Evolutionary conservation across 2,329 filamentous ascomycete genomes (phyloP).

Genomic region (Acrocalymma vagum): DNA sequence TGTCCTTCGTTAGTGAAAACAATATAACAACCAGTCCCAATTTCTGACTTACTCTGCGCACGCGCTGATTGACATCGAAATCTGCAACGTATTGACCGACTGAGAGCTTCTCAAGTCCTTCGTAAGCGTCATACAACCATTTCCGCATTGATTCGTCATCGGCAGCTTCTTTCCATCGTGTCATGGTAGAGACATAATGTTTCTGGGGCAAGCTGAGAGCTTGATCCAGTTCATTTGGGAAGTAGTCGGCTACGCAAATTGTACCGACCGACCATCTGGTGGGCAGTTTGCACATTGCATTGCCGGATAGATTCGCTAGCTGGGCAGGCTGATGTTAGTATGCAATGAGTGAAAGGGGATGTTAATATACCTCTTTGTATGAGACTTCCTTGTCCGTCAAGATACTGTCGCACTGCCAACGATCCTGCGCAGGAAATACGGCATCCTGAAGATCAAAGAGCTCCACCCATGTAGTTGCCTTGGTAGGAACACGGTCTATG

Average conservation of each 20-base stretch:
- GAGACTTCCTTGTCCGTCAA: no score
- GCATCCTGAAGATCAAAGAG: no score
- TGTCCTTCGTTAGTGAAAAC: slow-evolving; percentile 4
- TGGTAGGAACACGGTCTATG: no score
- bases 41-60: no score
- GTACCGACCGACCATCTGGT: slow-evolving; percentile 7
- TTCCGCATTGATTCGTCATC: slow-evolving; percentile 4
- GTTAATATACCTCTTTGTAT: no score
- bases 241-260: slow-evolving; percentile 13
- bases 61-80: slow-evolving; percentile 13
- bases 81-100: slow-evolving; percentile 18
- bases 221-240: slow-evolving; percentile 15
- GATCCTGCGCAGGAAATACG: no score
- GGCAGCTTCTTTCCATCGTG: slow-evolving; percentile 11
- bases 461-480: no score
- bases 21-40: no score
- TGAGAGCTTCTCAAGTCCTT: slow-evolving; percentile 3
- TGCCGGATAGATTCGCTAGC: no score
- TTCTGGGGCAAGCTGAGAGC: slow-evolving; percentile 17
- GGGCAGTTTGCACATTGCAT: slow-evolving; percentile 5
- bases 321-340: no score
- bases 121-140: slow-evolving; percentile 8
- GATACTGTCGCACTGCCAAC: no score
- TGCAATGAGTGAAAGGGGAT: no score
- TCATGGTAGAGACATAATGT: slow-evolving; percentile 20